Evolutionary conservation across 2,329 filamentous ascomycete genomes (phyloP), one percentile per base, ranked within the genome.

Genomic region (Didymella lethalis): DNA sequence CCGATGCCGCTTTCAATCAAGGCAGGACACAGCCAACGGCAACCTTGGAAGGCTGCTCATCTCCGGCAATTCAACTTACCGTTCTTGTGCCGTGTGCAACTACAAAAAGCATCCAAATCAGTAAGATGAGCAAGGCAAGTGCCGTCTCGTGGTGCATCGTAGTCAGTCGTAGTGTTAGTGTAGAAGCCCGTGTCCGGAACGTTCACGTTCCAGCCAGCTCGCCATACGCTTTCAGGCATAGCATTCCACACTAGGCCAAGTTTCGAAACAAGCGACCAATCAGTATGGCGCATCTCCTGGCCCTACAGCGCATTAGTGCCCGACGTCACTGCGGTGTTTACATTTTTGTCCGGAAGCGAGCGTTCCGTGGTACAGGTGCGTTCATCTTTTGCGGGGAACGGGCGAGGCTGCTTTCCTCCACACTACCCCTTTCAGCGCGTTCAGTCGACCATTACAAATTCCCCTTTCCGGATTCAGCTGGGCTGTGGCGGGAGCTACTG

Each of bases 291-390:
- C 10, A 34, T 16, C 48, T 47, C 45, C 48, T 57, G 25, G 18
- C 34, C 44, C 16, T 28, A 32, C 25, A 10, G 20, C 25, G 20
- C 7, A 1, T 46, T 50, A 57, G 58, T 53, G 38, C 43, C 52
- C 52, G 50, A 60, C 57, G 57, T 60, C 57, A 60, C 46, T 18
- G 28, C 44, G 26, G 18, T 20, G 10, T 12, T 14, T 34, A 45
- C 28, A 51, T 43, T 54, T 31, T 31, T 44, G 26, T 28, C 38
- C 51, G 51, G 38, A 43, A 48, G 47, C 41, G 51, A 34, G 44
- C 20, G 45, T 43, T 55, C 53, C 53, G 53, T 48, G 46, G 53
- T 40, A 31, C 38, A 29, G 16, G 16, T 31, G 23, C 10, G 41
- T 8, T n/a, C 18, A 32, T 23, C 18, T 45, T 51, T 48, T 56